phyloP scores from a whole-genome alignment of 108 stramenopile genomes.

The Bacterosira constricta region DNA sequence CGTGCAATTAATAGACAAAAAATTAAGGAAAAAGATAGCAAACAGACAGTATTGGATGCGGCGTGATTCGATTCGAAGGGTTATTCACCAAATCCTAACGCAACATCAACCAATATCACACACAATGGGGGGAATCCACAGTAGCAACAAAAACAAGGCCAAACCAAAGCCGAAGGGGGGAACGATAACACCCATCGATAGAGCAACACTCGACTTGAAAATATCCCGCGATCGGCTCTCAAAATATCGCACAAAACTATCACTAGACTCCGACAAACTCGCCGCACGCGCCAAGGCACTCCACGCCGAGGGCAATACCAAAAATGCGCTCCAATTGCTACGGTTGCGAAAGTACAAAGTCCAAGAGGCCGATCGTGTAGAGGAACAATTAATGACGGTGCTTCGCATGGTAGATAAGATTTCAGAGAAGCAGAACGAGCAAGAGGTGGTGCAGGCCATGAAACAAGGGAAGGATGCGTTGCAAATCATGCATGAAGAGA shows the following conservation, averaged over 20 bases:
- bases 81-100: too few species aligned
- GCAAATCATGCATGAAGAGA: constrained; percentile 84
- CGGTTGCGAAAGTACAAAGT: constrained; percentile 78
- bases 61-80: too few species aligned
- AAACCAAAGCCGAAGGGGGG: constrained; percentile 10
- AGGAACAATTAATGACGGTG: constrained; percentile 78
- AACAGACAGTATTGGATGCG: too few species aligned
- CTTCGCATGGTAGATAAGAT: constrained; percentile 90
- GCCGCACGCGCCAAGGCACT: constrained; percentile 69
- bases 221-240: constrained; percentile 84
- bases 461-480: constrained; percentile 84
- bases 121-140: constrained; percentile 39
- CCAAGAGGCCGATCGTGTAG: constrained; percentile 70
- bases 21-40: too few species aligned
- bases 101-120: not conserved
- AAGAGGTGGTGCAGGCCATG: constrained; percentile 75
- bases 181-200: constrained; percentile 72
- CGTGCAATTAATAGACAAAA: too few species aligned
- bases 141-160: constrained; percentile 20
- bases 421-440: constrained; percentile 80
- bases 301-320: constrained; percentile 62
- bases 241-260: constrained; percentile 70
- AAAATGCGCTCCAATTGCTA: constrained; percentile 72
- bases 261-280: constrained; percentile 64
- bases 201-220: constrained; percentile 90